These are phyloP conservation scores for Hypoxylon sp. DNA, from an alignment of 2,329 filamentous ascomycete species.

Conservation along the genomic window DNA sequence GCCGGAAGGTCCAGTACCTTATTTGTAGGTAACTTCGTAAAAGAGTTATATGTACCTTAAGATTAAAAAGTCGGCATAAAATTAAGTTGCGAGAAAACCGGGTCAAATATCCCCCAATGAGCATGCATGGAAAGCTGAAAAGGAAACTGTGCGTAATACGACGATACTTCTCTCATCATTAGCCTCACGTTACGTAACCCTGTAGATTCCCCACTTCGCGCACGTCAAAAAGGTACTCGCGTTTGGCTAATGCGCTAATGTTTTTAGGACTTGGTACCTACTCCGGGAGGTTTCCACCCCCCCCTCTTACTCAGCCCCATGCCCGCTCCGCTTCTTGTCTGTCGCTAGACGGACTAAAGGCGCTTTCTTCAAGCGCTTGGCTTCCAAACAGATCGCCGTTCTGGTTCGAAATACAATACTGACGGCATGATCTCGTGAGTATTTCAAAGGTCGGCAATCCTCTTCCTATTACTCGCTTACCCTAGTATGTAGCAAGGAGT, in stretches of 20 bases:
- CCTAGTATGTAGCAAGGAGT: slow-evolving; percentile 2
- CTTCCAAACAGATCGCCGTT: slow-evolving; percentile 26
- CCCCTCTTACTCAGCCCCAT: slow-evolving; percentile 40
- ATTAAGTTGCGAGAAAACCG: slow-evolving; percentile 39
- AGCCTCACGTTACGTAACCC: slow-evolving; percentile 42
- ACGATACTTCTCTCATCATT: slow-evolving; percentile 32
- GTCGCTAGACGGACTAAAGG: slow-evolving; percentile 38
- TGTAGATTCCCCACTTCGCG: slow-evolving; percentile 17
- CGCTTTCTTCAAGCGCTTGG: slow-evolving; percentile 13
- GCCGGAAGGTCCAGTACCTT: slow-evolving; percentile 34
- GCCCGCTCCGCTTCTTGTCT: slow-evolving; percentile 30
- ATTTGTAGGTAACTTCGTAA: slow-evolving; percentile 36
- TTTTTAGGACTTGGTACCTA: slow-evolving; percentile 20
- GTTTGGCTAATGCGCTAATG: not conserved
- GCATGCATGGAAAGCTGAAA: slow-evolving; percentile 1
- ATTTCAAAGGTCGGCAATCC: not conserved
- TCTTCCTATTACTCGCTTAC: not conserved
- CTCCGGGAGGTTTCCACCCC: slow-evolving; percentile 35
- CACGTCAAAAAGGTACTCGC: not conserved
- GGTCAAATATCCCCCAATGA: slow-evolving; percentile 36
- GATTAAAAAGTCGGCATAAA: slow-evolving; percentile 32
- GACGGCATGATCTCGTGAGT: slow-evolving; percentile 33
- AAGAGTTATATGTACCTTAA: too few species aligned
- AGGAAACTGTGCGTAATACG: slow-evolving; percentile 9
- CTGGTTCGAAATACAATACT: slow-evolving; percentile 30